A percentile compares a stretch with the other conserved stretches of the same genome.
Conservation (phyloP, 2,329 filamentous ascomycete genomes). For the Hypomyces rosellus region DNA sequence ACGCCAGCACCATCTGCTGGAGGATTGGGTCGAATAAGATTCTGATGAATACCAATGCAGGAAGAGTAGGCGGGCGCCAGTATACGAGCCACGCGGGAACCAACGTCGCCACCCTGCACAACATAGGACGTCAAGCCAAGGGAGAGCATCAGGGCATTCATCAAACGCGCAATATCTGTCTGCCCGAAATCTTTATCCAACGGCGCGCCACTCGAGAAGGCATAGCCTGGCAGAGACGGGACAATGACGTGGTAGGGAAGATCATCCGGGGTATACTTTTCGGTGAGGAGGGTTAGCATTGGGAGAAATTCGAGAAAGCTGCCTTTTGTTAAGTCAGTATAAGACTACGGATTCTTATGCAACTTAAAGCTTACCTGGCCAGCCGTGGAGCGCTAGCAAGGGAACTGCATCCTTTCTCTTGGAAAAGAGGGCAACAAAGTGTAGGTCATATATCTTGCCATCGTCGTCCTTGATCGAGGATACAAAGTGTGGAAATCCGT, state of each 20-base stretch:
- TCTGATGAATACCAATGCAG: no score
- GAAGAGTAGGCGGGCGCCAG: background rate
- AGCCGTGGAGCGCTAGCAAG: slow-evolving; percentile 47
- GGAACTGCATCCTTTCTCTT: slow-evolving; percentile 42
- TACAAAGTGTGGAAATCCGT: slow-evolving; percentile 42
- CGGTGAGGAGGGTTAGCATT: slow-evolving; percentile 38
- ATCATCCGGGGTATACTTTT: slow-evolving; percentile 41
- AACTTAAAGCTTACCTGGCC: slow-evolving; percentile 31
- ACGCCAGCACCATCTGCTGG: no score
- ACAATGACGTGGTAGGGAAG: slow-evolving; percentile 53
- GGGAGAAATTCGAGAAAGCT: slow-evolving; percentile 51
- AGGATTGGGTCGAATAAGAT: no score
- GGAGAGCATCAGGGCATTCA: slow-evolving; percentile 42
- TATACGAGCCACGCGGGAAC: background rate
- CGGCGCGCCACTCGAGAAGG: slow-evolving; percentile 43
- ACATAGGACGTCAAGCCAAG: slow-evolving; percentile 1
- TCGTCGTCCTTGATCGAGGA: slow-evolving; percentile 19
- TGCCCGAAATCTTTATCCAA: slow-evolving; percentile 32
- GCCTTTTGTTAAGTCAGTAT: background rate
- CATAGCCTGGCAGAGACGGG: slow-evolving; percentile 50
- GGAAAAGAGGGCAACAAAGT: slow-evolving; percentile 52
- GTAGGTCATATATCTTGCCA: slow-evolving; percentile 35
- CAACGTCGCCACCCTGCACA: slow-evolving; percentile 4
- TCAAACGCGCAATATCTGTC: slow-evolving; percentile 27
- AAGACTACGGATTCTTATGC: no score